A percentile compares a stretch with the other conserved stretches of the same genome.
Evolutionary conservation across 805 yeast genomes (phyloP).

Genomic region (Ogataea naganishii): DNA sequence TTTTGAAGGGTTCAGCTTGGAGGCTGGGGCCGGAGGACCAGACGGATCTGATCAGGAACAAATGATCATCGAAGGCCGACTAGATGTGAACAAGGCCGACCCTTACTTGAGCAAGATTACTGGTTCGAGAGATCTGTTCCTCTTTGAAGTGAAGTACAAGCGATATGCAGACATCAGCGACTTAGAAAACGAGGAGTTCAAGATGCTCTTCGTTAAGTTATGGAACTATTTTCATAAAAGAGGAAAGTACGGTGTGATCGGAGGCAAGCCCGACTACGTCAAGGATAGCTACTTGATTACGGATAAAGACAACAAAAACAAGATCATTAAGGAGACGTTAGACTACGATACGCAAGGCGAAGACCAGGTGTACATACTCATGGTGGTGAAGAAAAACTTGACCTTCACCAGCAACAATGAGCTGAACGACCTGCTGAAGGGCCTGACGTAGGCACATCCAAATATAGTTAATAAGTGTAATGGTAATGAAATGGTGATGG

Average conservation of each 20-base stretch:
- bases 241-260: slow-evolving; percentile 52
- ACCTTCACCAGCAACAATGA: too few relatives aligned
- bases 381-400: too few relatives aligned
- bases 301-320: slow-evolving; percentile 8
- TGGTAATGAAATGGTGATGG: too few relatives aligned
- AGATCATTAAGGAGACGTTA: too few relatives aligned
- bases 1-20: slow-evolving; percentile 16
- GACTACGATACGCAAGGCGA: too few relatives aligned
- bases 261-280: slow-evolving; percentile 37
- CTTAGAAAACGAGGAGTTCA: slow-evolving; percentile 16
- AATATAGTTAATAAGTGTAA: too few relatives aligned
- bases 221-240: slow-evolving; percentile 38
- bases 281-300: slow-evolving; percentile 59
- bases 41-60: slow-evolving; percentile 8
- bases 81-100: slow-evolving; percentile 46
- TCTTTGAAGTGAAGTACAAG: slow-evolving; percentile 32
- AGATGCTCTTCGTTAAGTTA: slow-evolving; percentile 21
- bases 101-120: slow-evolving; percentile 42
- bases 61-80: slow-evolving; percentile 53
- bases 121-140: slow-evolving; percentile 41
- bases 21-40: slow-evolving; percentile 9
- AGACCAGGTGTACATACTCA: too few relatives aligned
- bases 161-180: slow-evolving; percentile 12
- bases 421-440: too few relatives aligned
- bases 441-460: too few relatives aligned